These are phyloP conservation scores for Miamiensis avidus DNA, from an alignment of 169 alveolate species.

Conservation along the genomic window DNA sequence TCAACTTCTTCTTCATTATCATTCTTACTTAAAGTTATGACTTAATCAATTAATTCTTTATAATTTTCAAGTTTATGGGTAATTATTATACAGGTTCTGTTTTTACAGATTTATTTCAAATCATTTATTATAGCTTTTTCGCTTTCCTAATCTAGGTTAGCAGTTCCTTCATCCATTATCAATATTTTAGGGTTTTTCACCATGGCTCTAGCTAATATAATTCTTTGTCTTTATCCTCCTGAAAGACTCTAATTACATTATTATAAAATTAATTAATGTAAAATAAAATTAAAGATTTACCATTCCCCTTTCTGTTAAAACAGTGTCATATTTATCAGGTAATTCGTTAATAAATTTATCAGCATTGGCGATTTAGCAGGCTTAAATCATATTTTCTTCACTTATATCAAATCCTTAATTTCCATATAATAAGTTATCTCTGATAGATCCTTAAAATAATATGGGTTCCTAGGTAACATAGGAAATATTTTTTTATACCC, in stretches of 20 bases:
- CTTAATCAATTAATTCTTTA: constrained; percentile 22
- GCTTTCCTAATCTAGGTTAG: constrained; percentile 47
- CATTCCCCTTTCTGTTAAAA: constrained; percentile 23
- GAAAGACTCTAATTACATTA: constrained; percentile 24
- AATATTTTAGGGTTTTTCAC: constrained; percentile 52
- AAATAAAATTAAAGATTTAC: background rate
- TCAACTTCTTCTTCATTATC: background rate
- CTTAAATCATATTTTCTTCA: constrained; percentile 83
- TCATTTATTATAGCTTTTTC: constrained; percentile 48
- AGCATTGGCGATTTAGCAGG: constrained; percentile 87
- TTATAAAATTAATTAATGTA: background rate
- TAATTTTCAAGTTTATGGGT: constrained; percentile 43
- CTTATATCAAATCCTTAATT: constrained; percentile 79
- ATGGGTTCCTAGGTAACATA: constrained; percentile 87
- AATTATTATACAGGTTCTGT: constrained; percentile 37
- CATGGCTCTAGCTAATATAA: constrained; percentile 77
- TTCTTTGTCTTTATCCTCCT: constrained; percentile 72
- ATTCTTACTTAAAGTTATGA: background rate
- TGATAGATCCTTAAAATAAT: constrained; percentile 76
- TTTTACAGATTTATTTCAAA: constrained; percentile 37
- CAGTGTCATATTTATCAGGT: constrained; percentile 80
- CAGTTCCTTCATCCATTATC: constrained; percentile 61
- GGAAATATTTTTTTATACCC: constrained; percentile 37
- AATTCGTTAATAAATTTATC: constrained; percentile 88
- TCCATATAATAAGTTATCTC: constrained; percentile 80